Base-by-base conservation (phyloP, 306 rosid genomes). In the Pachyrhizus erosus region DNA sequence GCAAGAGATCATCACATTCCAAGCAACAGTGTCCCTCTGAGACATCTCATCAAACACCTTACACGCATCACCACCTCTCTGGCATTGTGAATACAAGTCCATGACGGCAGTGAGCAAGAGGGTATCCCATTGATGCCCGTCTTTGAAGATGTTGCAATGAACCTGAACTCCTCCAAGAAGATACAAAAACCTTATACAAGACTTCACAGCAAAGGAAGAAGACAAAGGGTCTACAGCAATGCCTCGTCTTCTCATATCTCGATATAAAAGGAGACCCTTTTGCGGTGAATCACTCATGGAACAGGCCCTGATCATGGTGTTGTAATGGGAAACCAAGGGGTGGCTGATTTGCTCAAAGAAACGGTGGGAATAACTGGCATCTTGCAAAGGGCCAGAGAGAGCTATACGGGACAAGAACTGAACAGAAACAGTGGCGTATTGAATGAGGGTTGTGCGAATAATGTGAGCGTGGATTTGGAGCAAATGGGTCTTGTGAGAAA, bases 1-100 rank as follows among this genome's bases (percentile, higher is more conserved):
- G 77, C 95, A 91, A 60, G 98, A 93, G 73, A 91, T 86, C 89
- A 94, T 78, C 24, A 94, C 98, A 55, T 94, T 94, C 98, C 98
- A 94, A 82, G 97, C 89, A 55, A 95, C 89, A 13, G 90, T 86
- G 70, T 93, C 98, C 80, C 85, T 93, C 0, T 34, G 87, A 74
- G 88, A 82, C 71, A 91, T 91, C 64, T 93, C 98, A 65, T 89
- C 99, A 57, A 95, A 95, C 89, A 95, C 33, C 31, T 83, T 89
- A 29, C 87, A 85, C 13, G 99, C 99, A 29, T 88, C 97, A 34
- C 54, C 80, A 31, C 70, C 57, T 67, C 75, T 78, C 46, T 70
- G 87, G 23, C 94, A 89, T 4, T 73, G 82, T 2, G 99, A 89
- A 67, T 95, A 93, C 84, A 95, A 48, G 14, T 86, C 90, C 93